Percentiles rank a stretch among this genome's conserved stretches.
phyloP scores from a whole-genome alignment of 768 basidiomycete species.

The Panaeolus papilionaceus region DNA sequence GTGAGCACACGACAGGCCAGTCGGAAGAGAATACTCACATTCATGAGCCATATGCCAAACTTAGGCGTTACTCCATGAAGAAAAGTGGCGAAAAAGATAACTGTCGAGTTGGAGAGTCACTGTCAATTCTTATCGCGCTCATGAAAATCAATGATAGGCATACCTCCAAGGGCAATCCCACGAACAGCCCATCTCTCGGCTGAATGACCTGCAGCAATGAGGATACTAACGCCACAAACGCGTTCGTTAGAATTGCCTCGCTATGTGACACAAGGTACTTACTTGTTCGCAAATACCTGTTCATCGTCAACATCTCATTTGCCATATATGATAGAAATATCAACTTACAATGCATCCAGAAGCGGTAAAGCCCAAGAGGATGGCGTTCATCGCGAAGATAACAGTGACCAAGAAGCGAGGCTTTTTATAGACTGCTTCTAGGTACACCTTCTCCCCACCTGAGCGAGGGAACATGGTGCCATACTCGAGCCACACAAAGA shows the following conservation, averaged over 20 bases:
- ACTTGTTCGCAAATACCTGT: constrained; percentile 41
- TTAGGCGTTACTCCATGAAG: constrained; percentile 59
- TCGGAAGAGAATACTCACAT: constrained; percentile 38
- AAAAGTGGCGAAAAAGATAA: constrained; percentile 54
- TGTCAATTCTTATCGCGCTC: neutral
- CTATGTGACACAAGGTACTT: neutral
- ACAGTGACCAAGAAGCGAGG: constrained; percentile 55
- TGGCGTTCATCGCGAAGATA: constrained; percentile 54
- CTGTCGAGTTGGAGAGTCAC: constrained; percentile 31
- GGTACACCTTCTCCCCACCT: constrained; percentile 68
- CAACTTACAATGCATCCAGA: constrained; percentile 54
- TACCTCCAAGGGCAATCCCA: constrained; percentile 64
- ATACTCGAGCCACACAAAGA: constrained; percentile 69
- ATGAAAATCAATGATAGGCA: neutral
- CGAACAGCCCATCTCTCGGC: constrained; percentile 56
- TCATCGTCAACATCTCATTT: neutral
- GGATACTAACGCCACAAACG: constrained; percentile 43
- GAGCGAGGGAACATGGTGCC: constrained; percentile 70
- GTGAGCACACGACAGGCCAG: neutral
- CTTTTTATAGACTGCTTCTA: constrained; percentile 58
- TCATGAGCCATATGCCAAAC: constrained; percentile 59
- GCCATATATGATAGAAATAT: neutral
- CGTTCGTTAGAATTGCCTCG: neutral
- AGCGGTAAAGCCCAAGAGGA: constrained; percentile 44
- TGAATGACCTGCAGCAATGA: constrained; percentile 48